Conservation (phyloP, 192 early-diverging fungal genomes). For the Coemansia sp. region DNA sequence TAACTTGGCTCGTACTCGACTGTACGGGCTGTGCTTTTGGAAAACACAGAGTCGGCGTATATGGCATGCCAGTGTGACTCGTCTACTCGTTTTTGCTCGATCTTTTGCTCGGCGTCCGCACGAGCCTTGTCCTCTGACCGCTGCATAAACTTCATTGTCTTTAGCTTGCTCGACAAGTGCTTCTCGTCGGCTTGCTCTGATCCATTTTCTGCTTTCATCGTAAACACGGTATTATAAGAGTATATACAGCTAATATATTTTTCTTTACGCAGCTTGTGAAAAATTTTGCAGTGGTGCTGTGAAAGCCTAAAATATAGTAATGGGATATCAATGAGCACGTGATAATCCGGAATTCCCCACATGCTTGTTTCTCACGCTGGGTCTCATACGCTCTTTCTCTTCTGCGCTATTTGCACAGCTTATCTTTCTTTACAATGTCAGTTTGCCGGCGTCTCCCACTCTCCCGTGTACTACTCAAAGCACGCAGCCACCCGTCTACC, state of each 20-base stretch:
- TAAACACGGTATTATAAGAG: too few species aligned
- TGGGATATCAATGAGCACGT: too few species aligned
- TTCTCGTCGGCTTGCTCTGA: not conserved
- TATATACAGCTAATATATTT: too few species aligned
- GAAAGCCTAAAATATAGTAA: too few species aligned
- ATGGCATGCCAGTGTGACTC: conserved; percentile 53
- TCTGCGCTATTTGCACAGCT: not conserved
- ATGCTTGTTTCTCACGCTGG: too few species aligned
- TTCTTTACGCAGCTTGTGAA: too few species aligned
- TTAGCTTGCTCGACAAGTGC: conserved; percentile 29
- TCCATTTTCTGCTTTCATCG: conserved; percentile 10
- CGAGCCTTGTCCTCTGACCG: conserved; percentile 38
- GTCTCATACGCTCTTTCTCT: not conserved
- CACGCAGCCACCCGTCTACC: not conserved
- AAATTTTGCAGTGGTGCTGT: too few species aligned
- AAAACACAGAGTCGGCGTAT: conserved; percentile 26
- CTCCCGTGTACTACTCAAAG: not conserved
- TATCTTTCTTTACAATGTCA: not conserved
- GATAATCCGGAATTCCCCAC: too few species aligned
- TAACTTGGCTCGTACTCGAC: conserved; percentile 49
- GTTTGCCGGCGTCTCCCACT: not conserved
- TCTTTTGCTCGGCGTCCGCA: conserved; percentile 26
- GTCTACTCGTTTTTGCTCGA: conserved; percentile 26
- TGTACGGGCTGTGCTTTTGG: conserved; percentile 12
- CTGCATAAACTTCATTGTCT: conserved; percentile 50